Evolutionary conservation across 2,329 filamentous ascomycete species (phyloP).

Genomic region (Calonectria hongkongensis): DNA sequence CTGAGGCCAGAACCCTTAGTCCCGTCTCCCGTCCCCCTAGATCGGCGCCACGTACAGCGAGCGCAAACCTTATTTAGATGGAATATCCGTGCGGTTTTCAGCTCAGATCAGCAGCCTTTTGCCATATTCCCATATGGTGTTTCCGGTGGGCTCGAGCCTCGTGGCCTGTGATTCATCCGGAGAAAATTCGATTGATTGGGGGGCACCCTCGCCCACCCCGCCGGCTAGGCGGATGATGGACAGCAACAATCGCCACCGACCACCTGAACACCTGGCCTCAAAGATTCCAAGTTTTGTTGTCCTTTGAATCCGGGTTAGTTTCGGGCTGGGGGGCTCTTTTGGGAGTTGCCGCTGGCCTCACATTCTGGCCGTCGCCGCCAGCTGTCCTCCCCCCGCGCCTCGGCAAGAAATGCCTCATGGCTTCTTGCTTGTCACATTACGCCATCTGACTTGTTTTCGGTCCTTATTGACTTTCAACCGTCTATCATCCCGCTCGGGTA

Average conservation of each 20-base stretch:
- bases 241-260: constrained; percentile 24
- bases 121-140: constrained; percentile 24
- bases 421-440: neutral
- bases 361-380: constrained; percentile 9
- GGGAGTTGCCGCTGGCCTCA: constrained; percentile 17
- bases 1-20: constrained; percentile 26
- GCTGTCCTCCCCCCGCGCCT: neutral
- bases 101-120: constrained; percentile 6
- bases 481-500: neutral
- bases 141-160: constrained; percentile 7
- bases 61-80: constrained; percentile 28
- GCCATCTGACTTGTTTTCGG: neutral
- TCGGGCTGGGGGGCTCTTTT: neutral
- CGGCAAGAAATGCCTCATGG: constrained; percentile 23
- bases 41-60: constrained; percentile 23
- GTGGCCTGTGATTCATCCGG: neutral
- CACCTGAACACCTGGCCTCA: constrained; percentile 7
- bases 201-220: neutral
- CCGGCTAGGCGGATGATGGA: constrained; percentile 13
- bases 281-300: constrained; percentile 25
- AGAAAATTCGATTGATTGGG: constrained; percentile 16
- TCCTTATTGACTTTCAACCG: neutral
- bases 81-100: constrained; percentile 29
- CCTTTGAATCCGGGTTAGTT: constrained; percentile 19
- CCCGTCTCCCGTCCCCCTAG: constrained; percentile 11